Conservation (phyloP, 2,329 filamentous ascomycete species). For the Colletotrichum simmondsii region DNA sequence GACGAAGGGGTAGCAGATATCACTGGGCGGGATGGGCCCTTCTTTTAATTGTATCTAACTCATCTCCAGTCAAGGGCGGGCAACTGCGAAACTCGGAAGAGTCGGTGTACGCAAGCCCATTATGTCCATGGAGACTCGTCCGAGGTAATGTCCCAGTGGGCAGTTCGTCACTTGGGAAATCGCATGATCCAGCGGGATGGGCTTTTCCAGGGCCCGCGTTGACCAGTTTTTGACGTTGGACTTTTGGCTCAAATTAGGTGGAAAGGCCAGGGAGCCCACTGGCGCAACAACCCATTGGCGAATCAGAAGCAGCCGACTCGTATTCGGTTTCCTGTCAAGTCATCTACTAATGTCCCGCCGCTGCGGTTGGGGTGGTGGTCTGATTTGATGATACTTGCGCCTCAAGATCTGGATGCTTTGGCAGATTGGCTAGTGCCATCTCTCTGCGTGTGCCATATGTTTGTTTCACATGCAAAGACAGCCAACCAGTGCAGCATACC, state of each 20-base stretch:
- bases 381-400: constrained; percentile 3
- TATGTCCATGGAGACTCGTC: not conserved
- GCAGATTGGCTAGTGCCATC: not conserved
- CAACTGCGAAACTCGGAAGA: not conserved
- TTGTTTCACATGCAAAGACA: not conserved
- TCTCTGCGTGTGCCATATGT: not conserved
- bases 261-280: not conserved
- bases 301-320: not conserved
- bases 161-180: constrained; percentile 1
- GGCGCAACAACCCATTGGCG: not conserved
- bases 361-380: not conserved
- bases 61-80: not conserved
- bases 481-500: not conserved
- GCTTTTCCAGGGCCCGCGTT: not conserved
- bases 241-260: not conserved
- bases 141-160: constrained; percentile 4
- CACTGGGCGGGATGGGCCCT: not conserved
- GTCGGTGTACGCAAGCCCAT: not conserved
- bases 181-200: not conserved
- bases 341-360: not conserved
- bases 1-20: not conserved
- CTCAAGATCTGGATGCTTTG: not conserved
- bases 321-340: constrained; percentile 18
- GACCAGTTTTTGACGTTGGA: not conserved
- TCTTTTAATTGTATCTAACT: not conserved